A percentile compares a stretch with the other conserved stretches of the same genome.
Evolutionary conservation across 2,329 filamentous ascomycete species (phyloP).

Genomic region (Botrytis sinoallii): DNA sequence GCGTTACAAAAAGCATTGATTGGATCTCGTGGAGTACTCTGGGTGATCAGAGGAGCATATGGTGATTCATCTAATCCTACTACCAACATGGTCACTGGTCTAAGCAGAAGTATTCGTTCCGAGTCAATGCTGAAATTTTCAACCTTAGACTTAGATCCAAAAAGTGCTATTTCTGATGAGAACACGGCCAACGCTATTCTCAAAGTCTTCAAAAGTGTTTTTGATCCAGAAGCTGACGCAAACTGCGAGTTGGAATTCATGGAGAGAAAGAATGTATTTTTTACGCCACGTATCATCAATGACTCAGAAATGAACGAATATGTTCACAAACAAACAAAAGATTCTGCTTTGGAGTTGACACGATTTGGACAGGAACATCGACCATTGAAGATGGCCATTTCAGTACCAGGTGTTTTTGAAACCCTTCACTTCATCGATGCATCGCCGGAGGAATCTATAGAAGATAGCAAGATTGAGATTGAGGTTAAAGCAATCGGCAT

Average conservation of each 20-base stretch:
- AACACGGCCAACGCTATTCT: neutral
- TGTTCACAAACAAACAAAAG: constrained; percentile 18
- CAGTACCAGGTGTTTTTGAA: constrained; percentile 31
- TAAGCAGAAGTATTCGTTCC: constrained; percentile 17
- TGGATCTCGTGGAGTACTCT: constrained; percentile 44
- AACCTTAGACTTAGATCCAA: constrained; percentile 17
- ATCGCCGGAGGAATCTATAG: constrained; percentile 21
- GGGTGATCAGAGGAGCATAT: constrained; percentile 48
- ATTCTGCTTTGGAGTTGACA: constrained; percentile 13
- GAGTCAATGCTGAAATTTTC: constrained; percentile 17
- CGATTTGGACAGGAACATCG: constrained; percentile 21
- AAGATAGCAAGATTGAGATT: constrained; percentile 32
- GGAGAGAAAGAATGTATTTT: constrained; percentile 5
- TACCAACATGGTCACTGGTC: constrained; percentile 29
- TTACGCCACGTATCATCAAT: constrained; percentile 15
- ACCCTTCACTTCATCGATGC: constrained; percentile 33
- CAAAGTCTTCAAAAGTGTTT: neutral
- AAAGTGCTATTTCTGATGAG: neutral
- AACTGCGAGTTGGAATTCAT: constrained; percentile 2
- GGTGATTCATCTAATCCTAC: constrained; percentile 34
- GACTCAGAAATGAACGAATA: constrained; percentile 31
- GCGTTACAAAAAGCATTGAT: constrained; percentile 43
- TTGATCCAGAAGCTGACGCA: neutral
- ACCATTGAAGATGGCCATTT: constrained; percentile 29
- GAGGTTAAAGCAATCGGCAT: constrained; percentile 36